Evolutionary conservation across 768 basidiomycete genomes (phyloP), one percentile per base, ranked within the genome.

Genomic region (Solioccasus polychromus): DNA sequence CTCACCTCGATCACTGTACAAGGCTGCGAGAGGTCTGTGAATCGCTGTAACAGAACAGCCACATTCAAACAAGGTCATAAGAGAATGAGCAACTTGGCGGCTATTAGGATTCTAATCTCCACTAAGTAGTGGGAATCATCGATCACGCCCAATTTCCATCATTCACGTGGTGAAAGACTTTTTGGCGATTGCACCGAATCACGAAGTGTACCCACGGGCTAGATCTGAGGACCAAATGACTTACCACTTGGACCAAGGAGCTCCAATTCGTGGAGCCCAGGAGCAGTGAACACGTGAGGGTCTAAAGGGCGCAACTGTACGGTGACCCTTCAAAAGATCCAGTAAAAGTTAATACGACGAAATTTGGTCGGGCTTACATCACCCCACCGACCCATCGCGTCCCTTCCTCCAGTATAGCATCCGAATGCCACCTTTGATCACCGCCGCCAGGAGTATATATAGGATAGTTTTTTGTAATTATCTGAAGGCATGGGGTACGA

Each of bases 301-400:
- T 73, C 67, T 18, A 73, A 65, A 42, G 74, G 72, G 31, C 76
- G 54, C 28, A 88, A 66, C 51, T 87, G 85, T 1, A 77, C 76
- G 19, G 78, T 75, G 26, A 88, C 65, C 79, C 86, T 88, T 18
- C 41, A 11, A 37, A 42, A 39, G 31, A 40, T 29, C 55, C n/a
- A 49, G 47, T 5, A 15, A 51, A 44, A 29, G 20, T 45, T 45
- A 47, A 18, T 18, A 18, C n/a, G n/a, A n/a, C 1, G 3, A 6
- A 31, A 39, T 45, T 39, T 7, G n/a, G 10, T n/a, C 28, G 25
- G 31, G 47, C 76, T 50, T 47, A 85, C 88, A 90, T 79, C 52
- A 89, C 57, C 18, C 78, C 71, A 23, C 88, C 88, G 9, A 87
- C 79, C 88, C 88, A 89, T 37, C 81, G 74, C 45, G 75, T 59